Evolutionary conservation across 2,329 filamentous ascomycete genomes (phyloP).

Genomic region (Alternaria brassicae): DNA sequence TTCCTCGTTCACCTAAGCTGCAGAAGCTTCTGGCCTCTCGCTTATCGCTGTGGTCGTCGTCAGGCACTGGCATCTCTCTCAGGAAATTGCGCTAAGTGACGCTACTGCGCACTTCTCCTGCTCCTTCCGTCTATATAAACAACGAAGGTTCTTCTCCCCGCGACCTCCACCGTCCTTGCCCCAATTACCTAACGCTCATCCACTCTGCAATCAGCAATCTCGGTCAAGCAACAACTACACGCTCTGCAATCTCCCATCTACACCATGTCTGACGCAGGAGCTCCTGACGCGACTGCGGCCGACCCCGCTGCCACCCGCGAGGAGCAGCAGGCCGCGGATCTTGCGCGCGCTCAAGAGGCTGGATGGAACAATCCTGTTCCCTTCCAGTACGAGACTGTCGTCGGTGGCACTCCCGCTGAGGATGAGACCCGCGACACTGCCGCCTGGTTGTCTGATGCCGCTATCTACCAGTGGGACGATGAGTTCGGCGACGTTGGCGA

Average conservation of each 20-base stretch:
- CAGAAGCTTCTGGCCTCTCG: conserved; percentile 7
- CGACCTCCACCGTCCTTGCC: neutral
- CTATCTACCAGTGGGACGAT: conserved; percentile 82
- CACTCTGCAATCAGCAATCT: neutral
- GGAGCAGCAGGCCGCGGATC: conserved; percentile 33
- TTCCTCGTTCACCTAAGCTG: neutral
- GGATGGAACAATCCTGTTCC: conserved; percentile 59
- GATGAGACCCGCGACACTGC: conserved; percentile 33
- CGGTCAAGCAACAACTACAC: neutral
- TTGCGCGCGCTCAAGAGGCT: conserved; percentile 39
- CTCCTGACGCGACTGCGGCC: conserved; percentile 11
- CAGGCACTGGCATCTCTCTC: neutral
- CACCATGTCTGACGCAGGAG: conserved; percentile 33
- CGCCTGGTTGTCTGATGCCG: conserved; percentile 63
- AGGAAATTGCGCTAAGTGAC: conserved; percentile 9
- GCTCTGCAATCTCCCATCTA: neutral
- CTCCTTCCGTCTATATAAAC: conserved; percentile 16
- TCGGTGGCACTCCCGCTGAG: conserved; percentile 30
- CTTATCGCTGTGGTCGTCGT: conserved; percentile 3
- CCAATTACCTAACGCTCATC: neutral
- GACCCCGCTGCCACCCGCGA: conserved; percentile 31
- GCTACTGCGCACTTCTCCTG: conserved; percentile 12
- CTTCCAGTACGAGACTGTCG: conserved; percentile 58
- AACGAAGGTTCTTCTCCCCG: neutral
- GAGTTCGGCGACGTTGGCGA: conserved; percentile 88